phyloP scores from a whole-genome alignment of 225 moss, liverwort and hornwort genomes.

The Rhytidiadelphus loreus region DNA sequence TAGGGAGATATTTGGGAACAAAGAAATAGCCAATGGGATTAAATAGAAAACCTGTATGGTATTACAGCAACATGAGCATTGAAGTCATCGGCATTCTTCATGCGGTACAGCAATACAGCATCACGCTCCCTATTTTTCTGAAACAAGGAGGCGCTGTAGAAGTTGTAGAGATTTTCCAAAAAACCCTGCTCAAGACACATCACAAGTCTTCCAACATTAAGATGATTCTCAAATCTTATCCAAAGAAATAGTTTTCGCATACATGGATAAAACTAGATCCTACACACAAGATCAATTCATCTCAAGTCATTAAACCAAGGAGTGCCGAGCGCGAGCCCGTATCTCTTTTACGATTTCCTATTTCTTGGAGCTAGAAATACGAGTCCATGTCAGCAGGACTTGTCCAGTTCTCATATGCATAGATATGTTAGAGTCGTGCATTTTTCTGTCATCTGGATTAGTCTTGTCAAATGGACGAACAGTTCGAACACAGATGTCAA shows the following conservation, averaged over 20 bases:
- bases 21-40: neutral
- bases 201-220: neutral
- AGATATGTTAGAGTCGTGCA: neutral
- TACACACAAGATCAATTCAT: neutral
- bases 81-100: constrained; percentile 64
- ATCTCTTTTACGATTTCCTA: neutral
- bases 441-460: neutral
- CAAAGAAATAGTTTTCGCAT: neutral
- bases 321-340: neutral
- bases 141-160: constrained; percentile 53
- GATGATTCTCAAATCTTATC: neutral
- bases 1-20: neutral
- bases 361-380: neutral
- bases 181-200: constrained; percentile 37
- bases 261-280: neutral
- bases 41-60: constrained; percentile 50
- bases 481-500: neutral
- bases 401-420: neutral
- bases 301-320: neutral
- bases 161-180: constrained; percentile 62
- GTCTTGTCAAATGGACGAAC: neutral
- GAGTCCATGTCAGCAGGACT: neutral
- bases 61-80: constrained; percentile 65
- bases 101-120: constrained; percentile 70
- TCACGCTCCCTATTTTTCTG: constrained; percentile 65